Evolutionary conservation across 441 rosid species (phyloP).

Genomic region (Adansonia rubrostipa): DNA sequence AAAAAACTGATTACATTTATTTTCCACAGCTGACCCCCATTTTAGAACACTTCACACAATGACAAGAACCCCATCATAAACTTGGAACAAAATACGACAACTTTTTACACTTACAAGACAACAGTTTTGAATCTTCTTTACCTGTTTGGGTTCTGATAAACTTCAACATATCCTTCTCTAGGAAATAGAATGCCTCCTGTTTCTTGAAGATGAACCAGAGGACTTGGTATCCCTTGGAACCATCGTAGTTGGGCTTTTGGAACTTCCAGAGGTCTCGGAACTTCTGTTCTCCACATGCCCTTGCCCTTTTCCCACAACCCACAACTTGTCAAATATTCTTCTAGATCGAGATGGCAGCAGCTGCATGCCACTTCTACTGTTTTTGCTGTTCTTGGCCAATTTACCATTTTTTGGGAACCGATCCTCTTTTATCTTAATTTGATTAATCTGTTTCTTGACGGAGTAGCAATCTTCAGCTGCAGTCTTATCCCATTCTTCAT

Average conservation of each 20-base stretch:
- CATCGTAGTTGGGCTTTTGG: slow-evolving; percentile 79
- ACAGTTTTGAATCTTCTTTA: slow-evolving; percentile 25
- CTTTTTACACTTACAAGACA: slow-evolving; percentile 30
- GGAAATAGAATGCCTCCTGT: slow-evolving; percentile 82
- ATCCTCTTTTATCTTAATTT: slow-evolving; percentile 45
- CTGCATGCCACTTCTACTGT: slow-evolving; percentile 65
- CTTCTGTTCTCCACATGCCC: slow-evolving; percentile 66
- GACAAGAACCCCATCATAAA: slow-evolving; percentile 11
- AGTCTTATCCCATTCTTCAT: slow-evolving; percentile 53
- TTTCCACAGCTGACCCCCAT: neutral
- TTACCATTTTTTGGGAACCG: slow-evolving; percentile 47
- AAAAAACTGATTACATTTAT: slow-evolving; percentile 22
- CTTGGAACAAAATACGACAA: slow-evolving; percentile 41
- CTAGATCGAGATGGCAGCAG: slow-evolving; percentile 89
- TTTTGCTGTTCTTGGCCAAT: slow-evolving; percentile 66
- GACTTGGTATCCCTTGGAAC: slow-evolving; percentile 73
- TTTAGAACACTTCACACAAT: slow-evolving; percentile 5
- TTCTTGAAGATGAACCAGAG: slow-evolving; percentile 64
- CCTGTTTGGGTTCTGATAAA: slow-evolving; percentile 18
- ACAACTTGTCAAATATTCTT: slow-evolving; percentile 83
- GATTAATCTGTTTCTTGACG: slow-evolving; percentile 40
- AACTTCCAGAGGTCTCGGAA: slow-evolving; percentile 94
- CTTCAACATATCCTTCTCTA: slow-evolving; percentile 34
- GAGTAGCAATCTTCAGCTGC: slow-evolving; percentile 39
- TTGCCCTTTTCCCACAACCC: slow-evolving; percentile 71